Evolutionary conservation across 306 rosid species (phyloP).

Genomic region (Fagus sylvatica): DNA sequence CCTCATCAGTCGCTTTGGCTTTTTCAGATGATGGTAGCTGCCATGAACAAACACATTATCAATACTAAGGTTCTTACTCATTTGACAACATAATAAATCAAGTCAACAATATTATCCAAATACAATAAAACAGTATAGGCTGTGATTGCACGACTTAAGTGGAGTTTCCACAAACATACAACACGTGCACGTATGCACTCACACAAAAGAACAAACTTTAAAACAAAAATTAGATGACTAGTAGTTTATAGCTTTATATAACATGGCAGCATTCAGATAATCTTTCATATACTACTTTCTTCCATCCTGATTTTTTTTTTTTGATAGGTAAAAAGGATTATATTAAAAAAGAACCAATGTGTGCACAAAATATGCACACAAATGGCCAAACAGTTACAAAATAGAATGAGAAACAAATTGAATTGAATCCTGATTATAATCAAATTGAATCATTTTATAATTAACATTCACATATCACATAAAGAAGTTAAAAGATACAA

Average conservation of each 20-base stretch:
- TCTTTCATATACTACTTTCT: neutral
- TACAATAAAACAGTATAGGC: neutral
- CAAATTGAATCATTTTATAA: neutral
- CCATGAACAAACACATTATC: conserved; percentile 17
- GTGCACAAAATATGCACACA: too few species aligned
- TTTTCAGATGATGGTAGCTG: conserved; percentile 36
- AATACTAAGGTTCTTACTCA: neutral
- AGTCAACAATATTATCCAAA: neutral
- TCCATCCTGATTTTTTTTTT: neutral
- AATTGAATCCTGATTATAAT: neutral
- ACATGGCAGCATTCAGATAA: neutral
- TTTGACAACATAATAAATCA: neutral
- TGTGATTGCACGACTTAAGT: too few species aligned
- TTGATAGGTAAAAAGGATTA: too few species aligned
- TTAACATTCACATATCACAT: neutral
- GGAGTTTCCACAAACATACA: neutral
- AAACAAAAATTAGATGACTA: neutral
- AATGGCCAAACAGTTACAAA: too few species aligned
- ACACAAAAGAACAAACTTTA: neutral
- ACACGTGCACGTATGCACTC: too few species aligned
- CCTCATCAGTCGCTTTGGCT: conserved; percentile 35
- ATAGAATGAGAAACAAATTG: too few species aligned
- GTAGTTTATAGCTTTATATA: neutral
- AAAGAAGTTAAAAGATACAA: neutral
- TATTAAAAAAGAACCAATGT: too few species aligned